These are phyloP conservation scores for Axilococcus clingmanii DNA, from an alignment of 139 green algal genomes.

Conservation along the genomic window DNA sequence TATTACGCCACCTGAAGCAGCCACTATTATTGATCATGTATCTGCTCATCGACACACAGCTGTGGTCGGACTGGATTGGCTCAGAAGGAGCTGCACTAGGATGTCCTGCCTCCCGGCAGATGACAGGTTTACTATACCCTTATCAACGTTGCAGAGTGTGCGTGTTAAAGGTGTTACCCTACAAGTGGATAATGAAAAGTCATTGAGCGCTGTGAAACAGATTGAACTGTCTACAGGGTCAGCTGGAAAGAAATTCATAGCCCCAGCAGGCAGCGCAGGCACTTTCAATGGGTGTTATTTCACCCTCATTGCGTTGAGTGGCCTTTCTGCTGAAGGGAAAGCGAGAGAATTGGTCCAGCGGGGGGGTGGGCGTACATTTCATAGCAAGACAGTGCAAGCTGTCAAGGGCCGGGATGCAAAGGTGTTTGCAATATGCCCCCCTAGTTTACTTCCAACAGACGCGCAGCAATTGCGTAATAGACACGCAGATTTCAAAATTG, in stretches of 20 bases:
- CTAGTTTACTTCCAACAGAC: slow-evolving; percentile 6
- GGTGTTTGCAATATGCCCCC: slow-evolving; percentile 25
- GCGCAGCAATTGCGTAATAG: slow-evolving; percentile 3
- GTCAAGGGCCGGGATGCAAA: slow-evolving; percentile 6
- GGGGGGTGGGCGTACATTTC: slow-evolving; percentile 27
- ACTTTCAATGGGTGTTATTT: slow-evolving; percentile 28
- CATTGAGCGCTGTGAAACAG: neutral
- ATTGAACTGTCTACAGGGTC: neutral
- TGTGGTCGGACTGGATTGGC: slow-evolving; percentile 30
- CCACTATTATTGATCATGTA: slow-evolving; percentile 1
- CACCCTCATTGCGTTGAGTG: slow-evolving; percentile 25
- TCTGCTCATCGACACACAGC: slow-evolving; percentile 5
- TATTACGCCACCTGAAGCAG: neutral
- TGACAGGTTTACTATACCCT: slow-evolving; percentile 3
- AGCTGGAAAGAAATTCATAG: neutral
- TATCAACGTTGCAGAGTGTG: neutral
- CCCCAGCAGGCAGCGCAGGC: neutral
- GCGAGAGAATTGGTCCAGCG: slow-evolving; percentile 10
- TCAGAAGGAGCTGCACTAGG: slow-evolving; percentile 12
- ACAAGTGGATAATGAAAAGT: neutral
- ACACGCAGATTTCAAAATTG: slow-evolving; percentile 29
- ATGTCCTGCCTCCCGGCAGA: neutral
- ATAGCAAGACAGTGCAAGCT: neutral
- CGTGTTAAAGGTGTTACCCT: neutral
- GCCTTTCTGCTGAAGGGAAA: neutral